phyloP scores from a whole-genome alignment of 1,284 basidiomycete genomes.

The Sutorius eximius region DNA sequence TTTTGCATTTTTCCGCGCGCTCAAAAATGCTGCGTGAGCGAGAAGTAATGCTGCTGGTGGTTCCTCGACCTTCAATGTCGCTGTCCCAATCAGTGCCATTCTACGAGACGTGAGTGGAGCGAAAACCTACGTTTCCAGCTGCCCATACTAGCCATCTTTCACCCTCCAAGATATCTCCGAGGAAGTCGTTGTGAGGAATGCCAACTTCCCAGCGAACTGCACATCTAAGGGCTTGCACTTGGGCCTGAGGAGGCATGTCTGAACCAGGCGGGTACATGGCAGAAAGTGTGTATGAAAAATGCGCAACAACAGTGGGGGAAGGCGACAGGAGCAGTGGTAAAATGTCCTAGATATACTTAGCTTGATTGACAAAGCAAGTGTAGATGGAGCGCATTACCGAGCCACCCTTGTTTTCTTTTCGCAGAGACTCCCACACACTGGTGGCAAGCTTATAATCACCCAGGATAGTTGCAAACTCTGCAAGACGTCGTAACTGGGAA shows the following conservation, averaged over 20 bases:
- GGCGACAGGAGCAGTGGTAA: constrained; percentile 69
- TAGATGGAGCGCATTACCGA: constrained; percentile 46
- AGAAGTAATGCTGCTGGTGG: constrained; percentile 71
- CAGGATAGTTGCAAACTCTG: constrained; percentile 93
- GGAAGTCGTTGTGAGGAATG: constrained; percentile 57
- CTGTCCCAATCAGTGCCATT: constrained; percentile 25
- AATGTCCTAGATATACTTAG: constrained; percentile 55
- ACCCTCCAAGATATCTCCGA: constrained; percentile 58
- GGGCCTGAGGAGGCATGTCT: constrained; percentile 60
- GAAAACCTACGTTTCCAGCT: constrained; percentile 63
- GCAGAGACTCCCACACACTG: constrained; percentile 81
- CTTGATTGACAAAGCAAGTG: constrained; percentile 1
- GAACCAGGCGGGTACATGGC: constrained; percentile 40
- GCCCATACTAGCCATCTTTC: constrained; percentile 82
- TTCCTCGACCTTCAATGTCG: constrained; percentile 67
- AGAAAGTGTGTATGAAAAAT: constrained; percentile 61
- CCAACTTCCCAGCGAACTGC: constrained; percentile 75
- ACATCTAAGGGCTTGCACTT: constrained; percentile 60
- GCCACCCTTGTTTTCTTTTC: constrained; percentile 78
- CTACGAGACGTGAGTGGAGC: constrained; percentile 1
- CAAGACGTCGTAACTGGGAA: constrained; percentile 80
- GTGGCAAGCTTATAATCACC: constrained; percentile 88
- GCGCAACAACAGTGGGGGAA: constrained; percentile 55
- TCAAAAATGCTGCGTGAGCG: constrained; percentile 72
- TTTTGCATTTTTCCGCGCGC: constrained; percentile 51